These are phyloP conservation scores for Boletus speciosus DNA, from an alignment of 768 basidiomycete species.

Conservation along the genomic window DNA sequence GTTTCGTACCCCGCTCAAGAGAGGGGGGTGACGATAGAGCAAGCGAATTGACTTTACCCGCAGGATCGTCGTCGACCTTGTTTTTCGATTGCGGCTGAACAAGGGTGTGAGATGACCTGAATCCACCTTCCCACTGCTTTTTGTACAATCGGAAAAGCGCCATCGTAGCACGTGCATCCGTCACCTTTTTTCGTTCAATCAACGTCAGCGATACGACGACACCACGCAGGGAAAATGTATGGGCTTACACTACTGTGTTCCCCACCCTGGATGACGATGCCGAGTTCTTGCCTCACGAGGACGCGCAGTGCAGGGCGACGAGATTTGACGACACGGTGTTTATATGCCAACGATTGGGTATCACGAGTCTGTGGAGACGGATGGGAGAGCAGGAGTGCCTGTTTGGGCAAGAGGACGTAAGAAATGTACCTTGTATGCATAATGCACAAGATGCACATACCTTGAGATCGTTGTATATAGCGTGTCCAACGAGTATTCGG, in stretches of 20 bases:
- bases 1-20: slow-evolving; percentile 7
- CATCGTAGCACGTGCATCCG: slow-evolving; percentile 94
- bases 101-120: slow-evolving; percentile 3
- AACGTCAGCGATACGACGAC: not conserved
- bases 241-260: slow-evolving; percentile 83
- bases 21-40: not conserved
- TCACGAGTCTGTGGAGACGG: slow-evolving; percentile 62
- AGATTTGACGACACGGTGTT: slow-evolving; percentile 57
- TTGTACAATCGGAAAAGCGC: slow-evolving; percentile 83
- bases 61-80: not conserved
- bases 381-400: slow-evolving; percentile 69
- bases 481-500: slow-evolving; percentile 84
- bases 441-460: slow-evolving; percentile 24
- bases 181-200: slow-evolving; percentile 58
- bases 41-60: not conserved
- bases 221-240: not conserved
- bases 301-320: slow-evolving; percentile 74
- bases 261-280: slow-evolving; percentile 75
- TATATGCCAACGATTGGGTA: slow-evolving; percentile 61
- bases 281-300: slow-evolving; percentile 77
- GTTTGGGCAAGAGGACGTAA: not conserved
- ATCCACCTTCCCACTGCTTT: slow-evolving; percentile 72
- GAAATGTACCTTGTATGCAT: not conserved
- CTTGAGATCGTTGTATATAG: slow-evolving; percentile 87
- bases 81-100: not conserved